Evolutionary conservation across 345 rosid genomes (phyloP).

Genomic region (Rhodomyrtus tomentosa): DNA sequence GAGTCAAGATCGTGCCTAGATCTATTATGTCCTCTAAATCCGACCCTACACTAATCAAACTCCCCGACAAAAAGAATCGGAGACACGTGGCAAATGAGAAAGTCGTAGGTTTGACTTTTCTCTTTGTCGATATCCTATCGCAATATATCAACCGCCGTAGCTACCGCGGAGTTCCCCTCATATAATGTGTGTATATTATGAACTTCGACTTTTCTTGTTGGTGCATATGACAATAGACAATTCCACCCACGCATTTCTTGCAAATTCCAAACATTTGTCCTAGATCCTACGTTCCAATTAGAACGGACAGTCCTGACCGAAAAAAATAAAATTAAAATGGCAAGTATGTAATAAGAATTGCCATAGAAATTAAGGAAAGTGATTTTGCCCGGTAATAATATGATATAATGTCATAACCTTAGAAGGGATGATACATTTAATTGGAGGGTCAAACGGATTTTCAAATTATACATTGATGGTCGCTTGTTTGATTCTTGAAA

Average conservation of each 20-base stretch:
- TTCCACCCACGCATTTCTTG: background rate
- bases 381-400: constrained; percentile 14
- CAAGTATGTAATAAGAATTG: background rate
- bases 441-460: too few relatives aligned
- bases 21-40: background rate
- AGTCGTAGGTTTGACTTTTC: background rate
- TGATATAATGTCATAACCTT: background rate
- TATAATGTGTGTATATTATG: too few relatives aligned
- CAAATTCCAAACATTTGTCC: background rate
- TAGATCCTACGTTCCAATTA: background rate
- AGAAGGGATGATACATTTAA: too few relatives aligned
- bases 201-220: too few relatives aligned
- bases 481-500: background rate
- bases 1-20: too few relatives aligned
- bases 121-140: too few relatives aligned
- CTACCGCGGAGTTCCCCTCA: background rate
- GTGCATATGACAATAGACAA: background rate
- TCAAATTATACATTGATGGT: background rate
- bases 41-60: background rate
- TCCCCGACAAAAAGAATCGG: background rate
- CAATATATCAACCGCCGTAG: background rate
- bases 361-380: background rate
- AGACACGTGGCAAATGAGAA: background rate
- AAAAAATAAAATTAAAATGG: too few relatives aligned
- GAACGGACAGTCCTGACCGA: too few relatives aligned